These are phyloP conservation scores for Triglochin maritima DNA, from an alignment of 106 monocot genomes.

Conservation along the genomic window DNA sequence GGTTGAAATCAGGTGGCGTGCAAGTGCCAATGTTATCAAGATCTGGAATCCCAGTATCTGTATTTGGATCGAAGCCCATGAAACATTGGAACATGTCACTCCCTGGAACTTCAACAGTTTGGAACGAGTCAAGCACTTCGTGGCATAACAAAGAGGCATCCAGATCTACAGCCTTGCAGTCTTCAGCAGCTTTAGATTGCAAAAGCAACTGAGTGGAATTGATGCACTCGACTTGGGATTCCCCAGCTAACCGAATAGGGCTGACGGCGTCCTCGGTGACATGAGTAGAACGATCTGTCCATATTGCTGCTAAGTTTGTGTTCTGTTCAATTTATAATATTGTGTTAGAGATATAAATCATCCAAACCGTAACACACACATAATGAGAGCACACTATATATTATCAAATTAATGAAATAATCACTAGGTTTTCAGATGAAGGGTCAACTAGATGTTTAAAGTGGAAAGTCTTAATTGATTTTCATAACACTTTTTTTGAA, in stretches of 20 bases:
- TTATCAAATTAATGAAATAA: neutral
- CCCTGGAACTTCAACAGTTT: slow-evolving; percentile 17
- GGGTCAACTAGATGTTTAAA: no score
- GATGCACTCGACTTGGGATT: slow-evolving; percentile 8
- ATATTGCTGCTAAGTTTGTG: slow-evolving; percentile 3
- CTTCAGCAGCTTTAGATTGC: slow-evolving; percentile 34
- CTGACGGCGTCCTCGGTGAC: slow-evolving; percentile 10
- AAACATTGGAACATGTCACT: slow-evolving; percentile 3
- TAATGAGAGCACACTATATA: neutral
- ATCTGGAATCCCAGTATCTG: slow-evolving; percentile 24
- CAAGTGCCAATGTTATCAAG: slow-evolving; percentile 41
- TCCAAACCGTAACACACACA: neutral
- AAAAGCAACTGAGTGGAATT: slow-evolving; percentile 23
- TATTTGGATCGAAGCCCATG: neutral
- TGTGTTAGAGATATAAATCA: neutral
- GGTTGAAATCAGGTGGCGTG: slow-evolving; percentile 57
- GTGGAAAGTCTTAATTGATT: no score
- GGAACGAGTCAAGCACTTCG: slow-evolving; percentile 59
- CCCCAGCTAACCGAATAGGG: slow-evolving; percentile 29
- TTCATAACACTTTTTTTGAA: no score
- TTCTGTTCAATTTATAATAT: slow-evolving; percentile 5
- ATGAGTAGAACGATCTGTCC: slow-evolving; percentile 4
- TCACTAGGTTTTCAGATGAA: no score
- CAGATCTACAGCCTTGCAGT: slow-evolving; percentile 17
- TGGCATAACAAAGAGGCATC: slow-evolving; percentile 52